A percentile compares a stretch with the other conserved stretches of the same genome.
These are phyloP conservation scores for Fusarium sp. DNA, from an alignment of 2,329 filamentous ascomycete genomes.

Conservation along the genomic window DNA sequence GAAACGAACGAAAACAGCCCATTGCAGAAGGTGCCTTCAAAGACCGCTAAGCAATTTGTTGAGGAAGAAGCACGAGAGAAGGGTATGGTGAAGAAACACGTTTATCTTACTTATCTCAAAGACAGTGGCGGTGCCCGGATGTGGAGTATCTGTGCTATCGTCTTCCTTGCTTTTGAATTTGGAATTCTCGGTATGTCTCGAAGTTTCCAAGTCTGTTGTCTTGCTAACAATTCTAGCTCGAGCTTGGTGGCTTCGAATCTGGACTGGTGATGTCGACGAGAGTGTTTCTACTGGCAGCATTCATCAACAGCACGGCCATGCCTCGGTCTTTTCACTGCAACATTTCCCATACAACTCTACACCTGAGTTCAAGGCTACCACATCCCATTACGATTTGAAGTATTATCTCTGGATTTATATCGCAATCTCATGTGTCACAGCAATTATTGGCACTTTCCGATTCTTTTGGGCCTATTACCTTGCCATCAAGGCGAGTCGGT, in stretches of 20 bases:
- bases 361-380: constrained; percentile 43
- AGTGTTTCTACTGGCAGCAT: constrained; percentile 38
- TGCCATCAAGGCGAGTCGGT: constrained; percentile 75
- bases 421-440: constrained; percentile 71
- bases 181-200: constrained; percentile 62
- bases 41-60: constrained; percentile 75
- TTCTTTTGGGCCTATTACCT: constrained; percentile 73
- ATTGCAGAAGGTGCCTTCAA: constrained; percentile 63
- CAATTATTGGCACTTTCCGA: constrained; percentile 69
- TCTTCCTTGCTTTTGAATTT: constrained; percentile 67
- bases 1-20: constrained; percentile 54
- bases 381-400: constrained; percentile 56
- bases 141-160: constrained; percentile 66
- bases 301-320: constrained; percentile 53
- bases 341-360: constrained; percentile 58
- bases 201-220: not conserved
- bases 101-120: constrained; percentile 76
- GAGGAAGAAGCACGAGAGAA: constrained; percentile 80
- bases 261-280: constrained; percentile 60
- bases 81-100: constrained; percentile 73
- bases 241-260: constrained; percentile 73
- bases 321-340: constrained; percentile 61
- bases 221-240: constrained; percentile 53
- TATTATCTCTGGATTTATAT: constrained; percentile 81
- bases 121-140: constrained; percentile 72